Evolutionary conservation across 345 rosid species (phyloP), one percentile per base, ranked within the genome.

Genomic region (Odontarrhena argentea): DNA sequence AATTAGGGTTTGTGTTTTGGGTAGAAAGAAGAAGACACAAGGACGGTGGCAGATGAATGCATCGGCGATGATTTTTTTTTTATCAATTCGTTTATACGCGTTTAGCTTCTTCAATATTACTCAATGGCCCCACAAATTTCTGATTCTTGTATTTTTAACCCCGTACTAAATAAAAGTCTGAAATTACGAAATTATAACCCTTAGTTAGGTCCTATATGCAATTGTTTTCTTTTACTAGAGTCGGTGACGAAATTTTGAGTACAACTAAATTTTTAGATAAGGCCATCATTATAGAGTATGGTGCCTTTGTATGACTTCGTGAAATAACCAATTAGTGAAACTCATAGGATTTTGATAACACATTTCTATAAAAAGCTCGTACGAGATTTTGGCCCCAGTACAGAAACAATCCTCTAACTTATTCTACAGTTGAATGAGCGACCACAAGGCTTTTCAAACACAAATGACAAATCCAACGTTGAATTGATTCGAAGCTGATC

Each of bases 51-150:
- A 12, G 55, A 28, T 65, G 1, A 42, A 25, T 34, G 28, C 14
- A 1, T 49, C 44, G 56, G 9, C 56, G 43, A 62, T 3, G 36
- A 55, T 40, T 26, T 24, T 25, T 32, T 63, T 57, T 32, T 63
- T 57, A 57, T 49, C 30, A 49, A 41, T 65, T 52, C 13, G 24
- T n/a, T 50, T 65, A 9, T 32, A 72, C 76, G 71, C 71, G 71
- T 72, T 65, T 56, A 42, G 0, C 41, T 71, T 63, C 45, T 4
- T 0, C 0, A 30, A 40, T 71, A 55, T 71, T 63, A 47, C 38
- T 63, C 0, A 2, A 2, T 47, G 18, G 0, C 15, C 45, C 51
- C 45, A 6, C 22, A 12, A 18, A 0, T 8, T 71, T 63, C 10
- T 0, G 6, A 15, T 48, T 63, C 2, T 2, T n/a, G 1, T 13